Evolutionary conservation across 2,329 filamentous ascomycete species (phyloP).

Genomic region (Pseudogymnoascus sp.): DNA sequence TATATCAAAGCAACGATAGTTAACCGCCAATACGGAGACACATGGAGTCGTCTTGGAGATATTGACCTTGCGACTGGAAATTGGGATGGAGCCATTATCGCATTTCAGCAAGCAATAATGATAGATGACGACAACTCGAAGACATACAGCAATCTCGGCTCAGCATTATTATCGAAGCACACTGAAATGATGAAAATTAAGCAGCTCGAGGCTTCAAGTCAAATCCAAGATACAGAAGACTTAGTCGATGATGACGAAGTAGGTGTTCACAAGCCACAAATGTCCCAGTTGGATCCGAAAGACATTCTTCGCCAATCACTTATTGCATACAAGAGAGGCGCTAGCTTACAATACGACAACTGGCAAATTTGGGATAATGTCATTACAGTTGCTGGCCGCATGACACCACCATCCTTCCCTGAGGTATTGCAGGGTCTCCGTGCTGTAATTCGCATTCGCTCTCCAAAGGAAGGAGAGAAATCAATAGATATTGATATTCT

Average conservation of each 20-base stretch:
- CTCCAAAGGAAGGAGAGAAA: slow-evolving; percentile 57
- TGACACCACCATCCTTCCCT: slow-evolving; percentile 62
- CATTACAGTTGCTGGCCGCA: slow-evolving; percentile 72
- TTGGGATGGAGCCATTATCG: slow-evolving; percentile 71
- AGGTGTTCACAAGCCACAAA: slow-evolving; percentile 17
- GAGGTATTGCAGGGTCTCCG: slow-evolving; percentile 70
- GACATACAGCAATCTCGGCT: slow-evolving; percentile 91
- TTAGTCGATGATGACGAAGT: slow-evolving; percentile 27
- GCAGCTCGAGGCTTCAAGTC: slow-evolving; percentile 12
- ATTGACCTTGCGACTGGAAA: slow-evolving; percentile 69
- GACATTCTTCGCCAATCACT: slow-evolving; percentile 64
- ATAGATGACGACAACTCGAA: slow-evolving; percentile 83
- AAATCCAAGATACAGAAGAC: slow-evolving; percentile 20
- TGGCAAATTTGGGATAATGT: slow-evolving; percentile 97
- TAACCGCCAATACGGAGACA: slow-evolving; percentile 70
- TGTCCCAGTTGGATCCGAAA: slow-evolving; percentile 23
- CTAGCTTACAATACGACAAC: slow-evolving; percentile 72
- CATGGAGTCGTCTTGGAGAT: slow-evolving; percentile 88
- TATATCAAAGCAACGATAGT: slow-evolving; percentile 69
- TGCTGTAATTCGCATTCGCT: slow-evolving; percentile 66
- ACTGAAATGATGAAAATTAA: slow-evolving; percentile 37
- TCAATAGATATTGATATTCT: slow-evolving; percentile 70
- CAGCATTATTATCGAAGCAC: slow-evolving; percentile 65
- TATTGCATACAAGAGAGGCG: slow-evolving; percentile 77
- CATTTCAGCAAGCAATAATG: slow-evolving; percentile 75